phyloP scores from a whole-genome alignment of 2,329 filamentous ascomycete genomes.

The Sporothrix phasma region DNA sequence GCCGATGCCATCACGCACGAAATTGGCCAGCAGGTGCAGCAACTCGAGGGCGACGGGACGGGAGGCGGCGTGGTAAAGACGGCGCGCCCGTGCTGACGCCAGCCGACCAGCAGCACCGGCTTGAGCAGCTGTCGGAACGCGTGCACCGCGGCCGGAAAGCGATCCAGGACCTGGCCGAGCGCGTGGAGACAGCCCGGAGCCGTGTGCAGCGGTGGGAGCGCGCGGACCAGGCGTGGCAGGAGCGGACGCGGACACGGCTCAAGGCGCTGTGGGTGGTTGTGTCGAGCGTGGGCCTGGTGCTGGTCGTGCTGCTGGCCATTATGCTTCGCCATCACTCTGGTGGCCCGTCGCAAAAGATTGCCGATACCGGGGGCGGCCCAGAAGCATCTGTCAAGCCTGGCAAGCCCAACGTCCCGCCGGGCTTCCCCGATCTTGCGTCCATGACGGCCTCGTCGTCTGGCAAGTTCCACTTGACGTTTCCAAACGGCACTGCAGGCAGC shows the following conservation, averaged over 20 bases:
- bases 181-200: conserved; percentile 54
- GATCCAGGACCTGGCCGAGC: conserved; percentile 48
- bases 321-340: conserved; percentile 17
- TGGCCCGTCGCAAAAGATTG: conserved; percentile 23
- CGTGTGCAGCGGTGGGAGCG: conserved; percentile 59
- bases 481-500: neutral
- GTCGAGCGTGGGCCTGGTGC: conserved; percentile 37
- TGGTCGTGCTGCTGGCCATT: conserved; percentile 36
- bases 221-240: conserved; percentile 57
- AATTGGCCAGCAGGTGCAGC: conserved; percentile 44
- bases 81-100: conserved; percentile 50
- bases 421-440: neutral
- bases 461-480: conserved; percentile 7
- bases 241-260: conserved; percentile 53
- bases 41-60: neutral
- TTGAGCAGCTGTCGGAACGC: conserved; percentile 51
- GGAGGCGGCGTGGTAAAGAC: neutral
- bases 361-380: neutral
- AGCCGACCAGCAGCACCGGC: conserved; percentile 52
- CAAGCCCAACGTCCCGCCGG: neutral
- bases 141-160: conserved; percentile 50
- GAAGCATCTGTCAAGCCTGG: neutral
- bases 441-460: neutral
- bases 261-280: conserved; percentile 54
- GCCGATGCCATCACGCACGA: conserved; percentile 50